Evolutionary conservation across 495 filamentous ascomycete genomes (phyloP).

Genomic region (Astrocystis sublimbata): DNA sequence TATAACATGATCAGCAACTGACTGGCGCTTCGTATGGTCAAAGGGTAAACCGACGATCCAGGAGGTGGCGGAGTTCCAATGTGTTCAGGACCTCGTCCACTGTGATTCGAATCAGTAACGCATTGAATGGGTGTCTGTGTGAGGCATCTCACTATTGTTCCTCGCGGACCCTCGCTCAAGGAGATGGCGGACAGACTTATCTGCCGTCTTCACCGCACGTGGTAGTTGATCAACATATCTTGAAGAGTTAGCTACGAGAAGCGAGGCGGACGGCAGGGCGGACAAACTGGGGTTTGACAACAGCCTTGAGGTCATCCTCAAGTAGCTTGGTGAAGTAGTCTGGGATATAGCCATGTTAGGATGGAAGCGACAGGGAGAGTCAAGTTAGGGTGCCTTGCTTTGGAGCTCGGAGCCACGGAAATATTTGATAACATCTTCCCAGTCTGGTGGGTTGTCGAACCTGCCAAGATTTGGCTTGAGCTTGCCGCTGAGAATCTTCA

Average conservation of each 20-base stretch:
- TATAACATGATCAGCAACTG: conserved; percentile 5
- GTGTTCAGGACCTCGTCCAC: conserved; percentile 80
- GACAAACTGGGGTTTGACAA: conserved; percentile 83
- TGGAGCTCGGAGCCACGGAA: conserved; percentile 97
- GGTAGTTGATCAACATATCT: conserved; percentile 94
- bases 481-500: conserved; percentile 98
- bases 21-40: not conserved
- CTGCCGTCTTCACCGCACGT: conserved; percentile 76
- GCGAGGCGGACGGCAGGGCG: not conserved
- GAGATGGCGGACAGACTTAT: conserved; percentile 74
- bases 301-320: conserved; percentile 93
- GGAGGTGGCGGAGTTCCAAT: conserved; percentile 82
- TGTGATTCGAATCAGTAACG: conserved; percentile 2
- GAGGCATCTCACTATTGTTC: conserved; percentile 55
- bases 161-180: conserved; percentile 72
- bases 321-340: conserved; percentile 98
- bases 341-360: conserved; percentile 33
- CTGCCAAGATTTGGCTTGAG: conserved; percentile 95
- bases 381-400: conserved; percentile 60
- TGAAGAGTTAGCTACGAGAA: not conserved
- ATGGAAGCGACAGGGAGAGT: not conserved
- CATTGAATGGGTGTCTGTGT: not conserved
- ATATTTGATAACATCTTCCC: conserved; percentile 98
- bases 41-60: conserved; percentile 56
- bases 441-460: conserved; percentile 95